Percentiles rank a stretch among this genome's conserved stretches.
Evolutionary conservation across 2,329 filamentous ascomycete genomes (phyloP).

Genomic region (Balansia obtecta): DNA sequence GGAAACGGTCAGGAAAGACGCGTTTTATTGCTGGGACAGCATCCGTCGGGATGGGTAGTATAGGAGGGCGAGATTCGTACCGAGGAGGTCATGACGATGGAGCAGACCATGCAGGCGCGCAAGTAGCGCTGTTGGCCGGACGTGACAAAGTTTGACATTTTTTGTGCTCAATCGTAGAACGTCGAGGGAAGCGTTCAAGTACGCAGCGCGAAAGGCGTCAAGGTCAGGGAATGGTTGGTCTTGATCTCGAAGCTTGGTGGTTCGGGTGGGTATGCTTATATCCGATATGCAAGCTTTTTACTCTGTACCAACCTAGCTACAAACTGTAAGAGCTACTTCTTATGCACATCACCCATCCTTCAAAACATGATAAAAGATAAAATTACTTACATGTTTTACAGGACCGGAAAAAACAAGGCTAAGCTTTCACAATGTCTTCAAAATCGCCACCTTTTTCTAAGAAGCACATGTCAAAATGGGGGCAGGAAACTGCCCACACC

Average conservation of each 20-base stretch:
- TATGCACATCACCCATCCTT: background rate
- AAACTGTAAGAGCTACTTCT: background rate
- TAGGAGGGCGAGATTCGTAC: constrained; percentile 31
- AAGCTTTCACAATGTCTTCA: background rate
- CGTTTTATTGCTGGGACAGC: background rate
- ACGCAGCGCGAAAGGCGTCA: background rate
- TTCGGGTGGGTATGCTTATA: constrained; percentile 4
- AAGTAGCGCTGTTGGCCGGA: constrained; percentile 70
- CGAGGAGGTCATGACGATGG: constrained; percentile 72
- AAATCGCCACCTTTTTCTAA: background rate
- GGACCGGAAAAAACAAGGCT: background rate
- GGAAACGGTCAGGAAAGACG: background rate
- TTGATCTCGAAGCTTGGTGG: background rate
- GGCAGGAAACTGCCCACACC: constrained; percentile 30
- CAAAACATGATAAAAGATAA: background rate
- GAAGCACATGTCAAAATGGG: constrained; percentile 12
- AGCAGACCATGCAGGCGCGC: constrained; percentile 98
- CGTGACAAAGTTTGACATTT: constrained; percentile 48
- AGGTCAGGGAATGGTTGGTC: background rate
- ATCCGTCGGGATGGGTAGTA: background rate
- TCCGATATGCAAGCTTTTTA: constrained; percentile 4
- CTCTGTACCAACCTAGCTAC: too few relatives aligned
- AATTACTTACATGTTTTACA: too few relatives aligned
- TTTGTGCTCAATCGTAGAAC: background rate
- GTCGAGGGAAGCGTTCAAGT: background rate